phyloP scores from a whole-genome alignment of 257 asterid species.

The Thymus quinquecostatus region DNA sequence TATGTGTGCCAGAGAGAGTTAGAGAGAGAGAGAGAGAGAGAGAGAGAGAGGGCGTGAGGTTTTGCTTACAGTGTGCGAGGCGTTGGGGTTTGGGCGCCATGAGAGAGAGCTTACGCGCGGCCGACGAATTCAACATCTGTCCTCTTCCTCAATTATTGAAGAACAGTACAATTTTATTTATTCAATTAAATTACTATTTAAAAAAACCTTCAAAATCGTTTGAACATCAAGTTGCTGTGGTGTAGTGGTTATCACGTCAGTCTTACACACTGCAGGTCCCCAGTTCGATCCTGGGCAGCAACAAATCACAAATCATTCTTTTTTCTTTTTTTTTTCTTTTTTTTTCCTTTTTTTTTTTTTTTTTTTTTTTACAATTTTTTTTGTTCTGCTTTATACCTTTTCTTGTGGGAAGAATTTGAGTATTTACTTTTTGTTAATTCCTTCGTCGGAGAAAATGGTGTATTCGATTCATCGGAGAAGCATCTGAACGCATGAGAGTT shows the following conservation, averaged over 20 bases:
- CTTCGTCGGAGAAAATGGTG: no score
- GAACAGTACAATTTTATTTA: neutral
- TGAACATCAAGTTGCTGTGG: conserved; percentile 46
- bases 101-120: conserved; percentile 35
- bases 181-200: no score
- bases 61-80: conserved; percentile 48
- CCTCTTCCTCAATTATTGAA: conserved; percentile 5
- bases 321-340: neutral
- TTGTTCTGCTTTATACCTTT: no score
- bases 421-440: no score
- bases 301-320: conserved; percentile 21
- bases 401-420: no score
- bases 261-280: conserved; percentile 83
- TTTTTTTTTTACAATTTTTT: no score
- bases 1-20: neutral
- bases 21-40: conserved; percentile 5
- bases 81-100: conserved; percentile 67
- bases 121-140: conserved; percentile 38
- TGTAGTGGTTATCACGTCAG: conserved; percentile 72
- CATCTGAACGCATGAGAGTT: neutral
- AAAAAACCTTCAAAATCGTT: no score
- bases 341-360: neutral
- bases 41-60: neutral
- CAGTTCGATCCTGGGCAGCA: conserved; percentile 97
- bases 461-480: neutral